Conservation (phyloP, 2,329 filamentous ascomycete genomes). For the Cytospora piceae region DNA sequence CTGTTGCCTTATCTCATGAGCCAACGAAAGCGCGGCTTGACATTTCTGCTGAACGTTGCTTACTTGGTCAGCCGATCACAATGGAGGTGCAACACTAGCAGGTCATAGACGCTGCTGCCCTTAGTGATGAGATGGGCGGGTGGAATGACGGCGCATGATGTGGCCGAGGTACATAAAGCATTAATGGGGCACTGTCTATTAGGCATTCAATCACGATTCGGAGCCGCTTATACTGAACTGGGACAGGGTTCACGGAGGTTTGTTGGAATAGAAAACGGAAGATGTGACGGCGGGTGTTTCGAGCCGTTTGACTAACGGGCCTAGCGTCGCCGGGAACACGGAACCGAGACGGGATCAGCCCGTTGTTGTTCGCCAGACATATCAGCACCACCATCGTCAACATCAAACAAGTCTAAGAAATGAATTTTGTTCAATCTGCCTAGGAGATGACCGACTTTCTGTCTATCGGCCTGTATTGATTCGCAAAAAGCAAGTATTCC, state of each 20-base stretch:
- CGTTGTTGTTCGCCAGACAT: background rate
- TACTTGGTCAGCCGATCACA: background rate
- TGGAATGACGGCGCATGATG: background rate
- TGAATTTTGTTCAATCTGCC: constrained; percentile 31
- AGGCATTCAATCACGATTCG: background rate
- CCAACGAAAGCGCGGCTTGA: background rate
- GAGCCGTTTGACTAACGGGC: background rate
- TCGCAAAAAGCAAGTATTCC: constrained; percentile 25
- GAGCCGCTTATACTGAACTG: background rate
- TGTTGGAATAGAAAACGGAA: background rate
- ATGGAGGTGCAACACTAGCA: background rate
- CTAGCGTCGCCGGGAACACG: background rate
- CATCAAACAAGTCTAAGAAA: background rate
- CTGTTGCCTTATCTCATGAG: background rate
- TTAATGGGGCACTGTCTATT: background rate
- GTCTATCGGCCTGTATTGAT: constrained; percentile 20
- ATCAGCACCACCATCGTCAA: background rate
- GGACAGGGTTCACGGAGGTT: background rate
- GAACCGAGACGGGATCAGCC: background rate
- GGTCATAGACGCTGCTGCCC: background rate
- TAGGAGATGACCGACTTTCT: constrained; percentile 26
- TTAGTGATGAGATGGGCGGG: background rate
- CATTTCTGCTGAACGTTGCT: background rate
- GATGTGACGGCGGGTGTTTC: background rate
- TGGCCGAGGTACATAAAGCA: background rate